Percentiles rank a stretch among this genome's conserved stretches.
Evolutionary conservation across 352 stramenopile species (phyloP).

Genomic region (Hyaloperonospora arabidopsidis): DNA sequence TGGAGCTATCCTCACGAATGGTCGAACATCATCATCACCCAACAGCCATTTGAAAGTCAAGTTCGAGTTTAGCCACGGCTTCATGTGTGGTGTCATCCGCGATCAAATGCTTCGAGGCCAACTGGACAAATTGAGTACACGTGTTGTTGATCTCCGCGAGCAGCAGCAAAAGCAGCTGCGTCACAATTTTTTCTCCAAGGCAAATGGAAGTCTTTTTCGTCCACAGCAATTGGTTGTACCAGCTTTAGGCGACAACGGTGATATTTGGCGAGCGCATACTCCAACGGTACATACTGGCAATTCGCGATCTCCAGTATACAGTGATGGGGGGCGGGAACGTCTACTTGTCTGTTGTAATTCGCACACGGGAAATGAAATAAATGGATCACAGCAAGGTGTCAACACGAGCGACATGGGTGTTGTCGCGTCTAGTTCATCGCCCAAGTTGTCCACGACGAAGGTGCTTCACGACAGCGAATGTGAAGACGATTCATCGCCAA

Average conservation of each 20-base stretch:
- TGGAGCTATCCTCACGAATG: slow-evolving; percentile 9
- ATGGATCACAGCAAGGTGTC: slow-evolving; percentile 2
- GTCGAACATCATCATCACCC: slow-evolving; percentile 15
- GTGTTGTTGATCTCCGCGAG: slow-evolving; percentile 64
- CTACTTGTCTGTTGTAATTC: slow-evolving; percentile 19
- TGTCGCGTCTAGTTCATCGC: slow-evolving; percentile 20
- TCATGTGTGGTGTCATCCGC: slow-evolving; percentile 79
- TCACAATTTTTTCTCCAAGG: slow-evolving; percentile 70
- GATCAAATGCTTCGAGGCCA: slow-evolving; percentile 77
- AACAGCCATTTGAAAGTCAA: slow-evolving; percentile 57
- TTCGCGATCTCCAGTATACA: slow-evolving; percentile 15
- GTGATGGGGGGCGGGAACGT: background rate
- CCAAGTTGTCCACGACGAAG: slow-evolving; percentile 29
- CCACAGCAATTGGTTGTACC: slow-evolving; percentile 30
- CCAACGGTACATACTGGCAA: slow-evolving; percentile 22
- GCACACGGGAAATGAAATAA: slow-evolving; percentile 19
- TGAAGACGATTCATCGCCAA: slow-evolving; percentile 11
- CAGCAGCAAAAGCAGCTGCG: slow-evolving; percentile 70
- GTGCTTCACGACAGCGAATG: slow-evolving; percentile 21
- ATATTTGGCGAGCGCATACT: slow-evolving; percentile 26
- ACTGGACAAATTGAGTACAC: slow-evolving; percentile 68
- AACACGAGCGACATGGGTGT: slow-evolving; percentile 3
- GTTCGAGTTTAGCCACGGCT: slow-evolving; percentile 80
- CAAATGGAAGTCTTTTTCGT: slow-evolving; percentile 47
- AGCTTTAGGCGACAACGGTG: slow-evolving; percentile 1